Conservation (phyloP, 2,329 filamentous ascomycete genomes). For the Thermomyces lanuginosus region DNA sequence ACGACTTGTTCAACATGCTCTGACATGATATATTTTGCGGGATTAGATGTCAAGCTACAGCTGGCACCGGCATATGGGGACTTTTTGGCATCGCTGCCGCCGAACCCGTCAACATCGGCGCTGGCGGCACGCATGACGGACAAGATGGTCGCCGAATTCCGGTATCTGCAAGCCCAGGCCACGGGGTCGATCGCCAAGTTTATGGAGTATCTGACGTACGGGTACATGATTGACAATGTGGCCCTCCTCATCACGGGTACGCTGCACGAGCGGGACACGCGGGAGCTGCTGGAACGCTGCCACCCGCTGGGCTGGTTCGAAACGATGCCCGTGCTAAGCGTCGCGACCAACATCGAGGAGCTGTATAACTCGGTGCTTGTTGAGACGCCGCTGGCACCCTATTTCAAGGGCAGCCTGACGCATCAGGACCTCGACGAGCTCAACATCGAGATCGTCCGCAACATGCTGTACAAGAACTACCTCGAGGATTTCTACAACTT, state of each 20-base stretch:
- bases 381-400: conserved; percentile 86
- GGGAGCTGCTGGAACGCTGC: conserved; percentile 86
- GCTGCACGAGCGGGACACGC: conserved; percentile 89
- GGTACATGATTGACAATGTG: conserved; percentile 99
- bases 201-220: conserved; percentile 96
- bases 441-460: conserved; percentile 97
- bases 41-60: conserved; percentile 96
- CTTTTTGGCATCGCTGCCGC: conserved; percentile 81
- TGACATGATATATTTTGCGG: conserved; percentile 5
- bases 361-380: conserved; percentile 96
- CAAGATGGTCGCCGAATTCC: conserved; percentile 94
- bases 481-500: conserved; percentile 94
- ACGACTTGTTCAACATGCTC: conserved; percentile 4
- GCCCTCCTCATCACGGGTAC: conserved; percentile 95
- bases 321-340: conserved; percentile 93
- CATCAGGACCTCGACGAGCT: conserved; percentile 96
- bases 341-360: conserved; percentile 96
- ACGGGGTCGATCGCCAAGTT: conserved; percentile 84
- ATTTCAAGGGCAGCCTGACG: conserved; percentile 92
- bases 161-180: conserved; percentile 87
- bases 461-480: conserved; percentile 99
- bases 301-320: conserved; percentile 98
- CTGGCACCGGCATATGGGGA: conserved; percentile 94
- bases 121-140: conserved; percentile 93
- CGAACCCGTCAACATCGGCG: conserved; percentile 89